Evolutionary conservation across 495 filamentous ascomycete species (phyloP).

Genomic region (Haplographium delicatum): DNA sequence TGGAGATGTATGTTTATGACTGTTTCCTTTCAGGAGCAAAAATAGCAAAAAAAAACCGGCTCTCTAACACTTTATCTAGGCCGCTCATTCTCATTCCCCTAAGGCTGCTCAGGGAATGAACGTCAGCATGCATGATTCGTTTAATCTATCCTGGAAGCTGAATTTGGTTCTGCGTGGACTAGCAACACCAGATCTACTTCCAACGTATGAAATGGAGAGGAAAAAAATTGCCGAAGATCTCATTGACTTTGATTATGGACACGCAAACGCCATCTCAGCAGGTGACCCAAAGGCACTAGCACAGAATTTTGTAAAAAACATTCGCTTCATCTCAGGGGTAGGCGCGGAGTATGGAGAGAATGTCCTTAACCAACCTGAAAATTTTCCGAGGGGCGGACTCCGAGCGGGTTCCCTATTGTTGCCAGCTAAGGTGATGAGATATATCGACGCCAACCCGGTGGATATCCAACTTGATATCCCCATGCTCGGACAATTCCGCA

Average conservation of each 20-base stretch:
- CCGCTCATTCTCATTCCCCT: conserved; percentile 63
- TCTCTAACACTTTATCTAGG: conserved; percentile 48
- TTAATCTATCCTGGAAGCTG: conserved; percentile 78
- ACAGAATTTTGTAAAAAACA: conserved; percentile 59
- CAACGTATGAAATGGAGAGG: conserved; percentile 66
- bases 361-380: conserved; percentile 42
- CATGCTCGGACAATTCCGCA: conserved; percentile 60
- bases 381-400: conserved; percentile 30
- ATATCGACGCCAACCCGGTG: conserved; percentile 65
- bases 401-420: conserved; percentile 55
- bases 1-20: conserved; percentile 61
- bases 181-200: conserved; percentile 49
- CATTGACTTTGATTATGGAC: conserved; percentile 67
- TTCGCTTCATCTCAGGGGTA: conserved; percentile 61
- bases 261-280: conserved; percentile 55
- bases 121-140: conserved; percentile 52
- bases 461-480: conserved; percentile 70
- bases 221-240: conserved; percentile 61
- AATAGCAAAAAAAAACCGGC: too few species aligned
- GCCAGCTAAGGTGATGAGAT: conserved; percentile 60
- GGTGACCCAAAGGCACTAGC: conserved; percentile 52
- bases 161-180: conserved; percentile 56
- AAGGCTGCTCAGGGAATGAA: conserved; percentile 75
- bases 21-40: too few species aligned
- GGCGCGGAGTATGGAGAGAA: conserved; percentile 59